A percentile compares a stretch with the other conserved stretches of the same genome.
phyloP scores from a whole-genome alignment of 192 early-diverging fungal genomes.

The Backusella liffmaniae region DNA sequence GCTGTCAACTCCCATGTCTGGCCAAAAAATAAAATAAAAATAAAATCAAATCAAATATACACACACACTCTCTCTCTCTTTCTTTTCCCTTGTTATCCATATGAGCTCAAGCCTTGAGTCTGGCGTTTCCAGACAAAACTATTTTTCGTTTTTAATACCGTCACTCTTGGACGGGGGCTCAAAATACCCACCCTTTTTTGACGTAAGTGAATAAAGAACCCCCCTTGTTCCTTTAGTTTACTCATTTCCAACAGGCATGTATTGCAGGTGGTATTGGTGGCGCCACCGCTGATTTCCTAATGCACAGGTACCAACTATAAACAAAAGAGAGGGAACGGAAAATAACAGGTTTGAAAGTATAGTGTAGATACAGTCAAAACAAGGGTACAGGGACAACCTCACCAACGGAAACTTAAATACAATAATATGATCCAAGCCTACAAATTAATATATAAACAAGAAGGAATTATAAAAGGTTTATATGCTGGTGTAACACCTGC shows the following conservation, averaged over 20 bases:
- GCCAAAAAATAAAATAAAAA: background rate
- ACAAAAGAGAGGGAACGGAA: background rate
- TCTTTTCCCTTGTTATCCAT: background rate
- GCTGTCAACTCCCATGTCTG: background rate
- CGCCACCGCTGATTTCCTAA: constrained; percentile 49
- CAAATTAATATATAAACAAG: constrained; percentile 50
- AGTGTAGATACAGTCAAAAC: constrained; percentile 58
- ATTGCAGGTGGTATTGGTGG: constrained; percentile 56
- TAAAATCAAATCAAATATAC: no score
- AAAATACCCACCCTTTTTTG: constrained; percentile 32
- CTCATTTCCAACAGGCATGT: constrained; percentile 31
- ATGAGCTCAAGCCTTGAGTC: background rate
- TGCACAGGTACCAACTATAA: constrained; percentile 51
- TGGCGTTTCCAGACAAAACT: background rate
- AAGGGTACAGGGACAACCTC: constrained; percentile 53
- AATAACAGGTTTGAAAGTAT: background rate
- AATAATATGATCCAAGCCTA: constrained; percentile 59
- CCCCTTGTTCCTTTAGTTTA: background rate
- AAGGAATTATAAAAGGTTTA: constrained; percentile 49
- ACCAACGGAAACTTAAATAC: constrained; percentile 45
- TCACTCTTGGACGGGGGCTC: background rate
- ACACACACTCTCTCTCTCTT: background rate
- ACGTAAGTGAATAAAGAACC: constrained; percentile 16
- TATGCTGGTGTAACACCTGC: constrained; percentile 57
- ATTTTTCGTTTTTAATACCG: background rate